Evolutionary conservation across 192 early-diverging fungal genomes (phyloP), one percentile per base, ranked within the genome.

Genomic region (Podila minutissima): DNA sequence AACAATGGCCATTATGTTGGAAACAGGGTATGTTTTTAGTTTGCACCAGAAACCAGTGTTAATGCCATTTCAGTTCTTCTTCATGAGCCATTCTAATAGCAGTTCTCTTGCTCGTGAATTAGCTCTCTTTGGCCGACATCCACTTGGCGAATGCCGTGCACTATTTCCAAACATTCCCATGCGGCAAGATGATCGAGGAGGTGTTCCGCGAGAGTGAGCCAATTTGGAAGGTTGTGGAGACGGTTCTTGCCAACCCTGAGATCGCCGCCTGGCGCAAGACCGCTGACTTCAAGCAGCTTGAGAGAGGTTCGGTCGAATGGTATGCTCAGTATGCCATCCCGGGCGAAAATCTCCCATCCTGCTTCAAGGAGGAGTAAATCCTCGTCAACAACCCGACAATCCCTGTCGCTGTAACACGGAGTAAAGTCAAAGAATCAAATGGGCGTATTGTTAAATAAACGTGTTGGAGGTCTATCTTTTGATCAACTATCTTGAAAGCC

Each of bases 1-100:
- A 60, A 57, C 22, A 79, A 79, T 59, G 75, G 75, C 2, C 75
- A 79, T 10, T 79, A 79, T 48, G 70, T 79, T 48, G 70, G 75
- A 17, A 53, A 79, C 61, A 79, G 67, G 61, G 75, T 77, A 77
- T 26, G 6, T 37, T 37, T 37, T 8, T 37, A 10, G 7, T 7
- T 4, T 35, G 33, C 33, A 37, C 1, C 35, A 37, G 15, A 17
- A 46, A 46, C 1, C 2, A 15, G 9, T 0, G 35, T 37, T 10
- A 37, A 10, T 37, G 1, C 35, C 15, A 17, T 46, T 12, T 12
- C 38, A 41, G 9, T 7, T 37, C 11, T 41, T 35, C 33, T 41
- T 46, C 13, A 46, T 15, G 41, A 41, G 4, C 8, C 13, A 0
- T 17, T 15, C 41, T 46, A 46, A 46, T 13, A 17, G 0, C 13